Conservation (phyloP, 306 rosid genomes). For the Sicyos baderoa region DNA sequence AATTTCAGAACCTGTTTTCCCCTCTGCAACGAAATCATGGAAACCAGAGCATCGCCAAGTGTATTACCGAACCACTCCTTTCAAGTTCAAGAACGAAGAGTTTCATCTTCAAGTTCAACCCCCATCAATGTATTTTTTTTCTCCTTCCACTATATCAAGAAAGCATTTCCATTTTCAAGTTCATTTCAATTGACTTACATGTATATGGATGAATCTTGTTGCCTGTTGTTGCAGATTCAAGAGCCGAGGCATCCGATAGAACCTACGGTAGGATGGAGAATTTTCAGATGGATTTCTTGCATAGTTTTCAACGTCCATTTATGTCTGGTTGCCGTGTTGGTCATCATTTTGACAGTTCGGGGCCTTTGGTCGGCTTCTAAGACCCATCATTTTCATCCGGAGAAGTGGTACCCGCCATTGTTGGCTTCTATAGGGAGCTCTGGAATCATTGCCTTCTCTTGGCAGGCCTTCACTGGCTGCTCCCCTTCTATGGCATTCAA, state of each 20-base stretch:
- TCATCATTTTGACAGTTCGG: constrained; percentile 29
- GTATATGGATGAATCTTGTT: constrained; percentile 5
- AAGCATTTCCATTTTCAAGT: constrained; percentile 15
- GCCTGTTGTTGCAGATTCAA: constrained; percentile 30
- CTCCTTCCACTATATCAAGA: constrained; percentile 21
- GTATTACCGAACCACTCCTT: constrained; percentile 6
- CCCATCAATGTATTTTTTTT: constrained; percentile 32
- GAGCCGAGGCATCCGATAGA: constrained; percentile 27
- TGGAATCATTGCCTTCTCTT: constrained; percentile 42
- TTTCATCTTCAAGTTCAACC: constrained; percentile 21
- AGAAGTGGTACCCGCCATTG: constrained; percentile 49
- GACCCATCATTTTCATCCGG: constrained; percentile 45
- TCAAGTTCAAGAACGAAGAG: constrained; percentile 27
- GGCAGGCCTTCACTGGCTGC: constrained; percentile 41
- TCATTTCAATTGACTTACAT: not conserved
- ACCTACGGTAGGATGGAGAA: constrained; percentile 22
- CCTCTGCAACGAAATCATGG: not conserved
- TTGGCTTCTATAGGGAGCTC: constrained; percentile 29
- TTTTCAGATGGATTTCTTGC: constrained; percentile 25
- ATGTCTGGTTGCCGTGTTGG: constrained; percentile 29
- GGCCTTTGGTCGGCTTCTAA: constrained; percentile 33
- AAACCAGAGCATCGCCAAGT: not conserved
- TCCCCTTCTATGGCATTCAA: constrained; percentile 42
- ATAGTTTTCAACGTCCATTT: constrained; percentile 42
- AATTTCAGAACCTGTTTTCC: not conserved